Evolutionary conservation across 345 rosid species (phyloP), one percentile per base, ranked within the genome.

Genomic region (Ceriops zippeliana): DNA sequence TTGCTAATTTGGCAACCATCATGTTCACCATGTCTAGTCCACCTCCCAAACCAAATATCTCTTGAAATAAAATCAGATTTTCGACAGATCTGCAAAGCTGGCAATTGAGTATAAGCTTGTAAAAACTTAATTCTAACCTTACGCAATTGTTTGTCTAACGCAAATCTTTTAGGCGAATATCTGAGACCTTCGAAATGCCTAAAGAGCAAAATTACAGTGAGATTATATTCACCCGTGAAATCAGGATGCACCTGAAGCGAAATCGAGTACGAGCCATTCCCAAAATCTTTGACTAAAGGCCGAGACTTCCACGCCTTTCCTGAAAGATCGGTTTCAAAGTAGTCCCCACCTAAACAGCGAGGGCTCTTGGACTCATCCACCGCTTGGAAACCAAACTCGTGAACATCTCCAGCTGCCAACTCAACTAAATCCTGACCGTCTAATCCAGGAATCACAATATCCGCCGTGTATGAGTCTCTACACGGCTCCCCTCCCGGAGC

Each of bases 241-340:
- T 95, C 92, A 4, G 89, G 98, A 86, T 95, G 98, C 58, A 91
- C 93, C 65, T 91, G 99, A 62, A 95, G 79, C 13, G 83, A 83
- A 63, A 90, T 32, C 0, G 87, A 83, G 78, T 95, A 95, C 5
- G 87, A 80, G 49, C 98, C 99, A 61, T 95, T 85, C 24, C 86
- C 89, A 28, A 90, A 87, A 74, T 95, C 98, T 73, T 76, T 88
- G 58, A 95, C 85, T 53, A 76, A 73, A 21, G 99, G 98, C 73
- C 97, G 70, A 0, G 96, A 91, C 73, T 90, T 95, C 98, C 99
- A 95, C 24, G 81, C 76, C 64, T 83, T 90, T 1, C 99, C 96
- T 2, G 97, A 88, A 63, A 95, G 89, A 74, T 91, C 99, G 1
- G 87, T 79, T 73, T 95, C 99, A 59, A 85, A 95, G 76, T 88